Conservation (phyloP, 768 basidiomycete species). For the Solioccasus polychromus region DNA sequence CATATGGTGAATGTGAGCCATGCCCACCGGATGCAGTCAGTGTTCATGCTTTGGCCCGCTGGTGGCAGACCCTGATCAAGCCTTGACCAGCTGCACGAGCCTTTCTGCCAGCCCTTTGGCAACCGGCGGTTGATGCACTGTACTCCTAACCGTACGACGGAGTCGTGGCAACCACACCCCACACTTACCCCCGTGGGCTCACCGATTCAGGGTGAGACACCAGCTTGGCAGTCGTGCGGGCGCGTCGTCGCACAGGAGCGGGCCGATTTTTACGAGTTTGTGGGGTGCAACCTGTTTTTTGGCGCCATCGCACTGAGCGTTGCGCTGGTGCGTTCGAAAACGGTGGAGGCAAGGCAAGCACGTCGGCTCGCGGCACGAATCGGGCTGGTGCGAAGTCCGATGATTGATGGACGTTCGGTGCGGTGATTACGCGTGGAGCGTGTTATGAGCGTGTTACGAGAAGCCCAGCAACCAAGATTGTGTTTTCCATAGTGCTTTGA, state of each 20-base stretch:
- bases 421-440: slow-evolving; percentile 4
- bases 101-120: slow-evolving; percentile 95
- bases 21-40: slow-evolving; percentile 63
- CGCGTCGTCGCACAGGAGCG: slow-evolving; percentile 77
- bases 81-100: slow-evolving; percentile 65
- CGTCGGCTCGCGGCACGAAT: slow-evolving; percentile 84
- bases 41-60: slow-evolving; percentile 12
- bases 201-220: slow-evolving; percentile 49
- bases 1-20: slow-evolving; percentile 57
- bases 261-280: slow-evolving; percentile 87
- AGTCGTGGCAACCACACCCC: slow-evolving; percentile 11
- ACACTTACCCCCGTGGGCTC: slow-evolving; percentile 11
- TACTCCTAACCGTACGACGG: slow-evolving; percentile 33
- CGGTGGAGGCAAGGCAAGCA: slow-evolving; percentile 71
- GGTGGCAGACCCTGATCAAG: slow-evolving; percentile 7
- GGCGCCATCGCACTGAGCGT: slow-evolving; percentile 61
- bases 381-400: slow-evolving; percentile 52
- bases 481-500: too few relatives aligned
- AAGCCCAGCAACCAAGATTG: too few relatives aligned
- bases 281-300: slow-evolving; percentile 79
- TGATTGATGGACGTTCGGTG: slow-evolving; percentile 5
- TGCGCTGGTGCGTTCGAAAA: slow-evolving; percentile 65
- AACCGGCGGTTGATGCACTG: slow-evolving; percentile 91
- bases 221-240: slow-evolving; percentile 93
- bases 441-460: slow-evolving; percentile 7